These are phyloP conservation scores for Ballota nigra DNA, from an alignment of 257 asterid species.

Conservation along the genomic window DNA sequence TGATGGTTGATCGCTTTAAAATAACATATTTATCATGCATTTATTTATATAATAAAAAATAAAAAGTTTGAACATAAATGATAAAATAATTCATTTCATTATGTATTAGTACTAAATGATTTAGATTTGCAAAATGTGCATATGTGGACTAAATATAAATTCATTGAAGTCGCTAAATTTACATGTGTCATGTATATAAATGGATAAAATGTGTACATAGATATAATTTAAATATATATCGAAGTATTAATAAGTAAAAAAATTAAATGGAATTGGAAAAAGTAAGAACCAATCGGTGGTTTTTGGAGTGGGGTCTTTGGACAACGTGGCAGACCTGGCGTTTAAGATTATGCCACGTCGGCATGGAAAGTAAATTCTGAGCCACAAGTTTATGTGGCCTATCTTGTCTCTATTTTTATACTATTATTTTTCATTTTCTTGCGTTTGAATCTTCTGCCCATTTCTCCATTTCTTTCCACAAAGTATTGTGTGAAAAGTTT, in stretches of 20 bases:
- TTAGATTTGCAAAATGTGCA: no score
- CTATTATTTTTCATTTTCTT: constrained; percentile 21
- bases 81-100: no score
- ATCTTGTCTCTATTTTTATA: constrained; percentile 32
- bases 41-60: neutral
- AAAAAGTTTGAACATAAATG: no score
- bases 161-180: no score
- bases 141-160: no score
- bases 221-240: no score
- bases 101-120: neutral
- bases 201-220: neutral
- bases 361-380: constrained; percentile 34
- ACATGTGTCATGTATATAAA: neutral
- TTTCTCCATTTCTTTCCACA: no score
- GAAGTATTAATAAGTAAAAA: no score
- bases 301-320: constrained; percentile 1
- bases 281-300: neutral
- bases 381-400: constrained; percentile 78
- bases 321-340: constrained; percentile 22
- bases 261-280: neutral
- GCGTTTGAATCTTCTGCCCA: constrained; percentile 30
- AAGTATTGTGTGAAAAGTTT: no score
- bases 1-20: neutral
- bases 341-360: constrained; percentile 41
- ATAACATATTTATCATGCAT: neutral